Evolutionary conservation across 768 basidiomycete genomes (phyloP).

Genomic region (Stropharia rugosoannulata): DNA sequence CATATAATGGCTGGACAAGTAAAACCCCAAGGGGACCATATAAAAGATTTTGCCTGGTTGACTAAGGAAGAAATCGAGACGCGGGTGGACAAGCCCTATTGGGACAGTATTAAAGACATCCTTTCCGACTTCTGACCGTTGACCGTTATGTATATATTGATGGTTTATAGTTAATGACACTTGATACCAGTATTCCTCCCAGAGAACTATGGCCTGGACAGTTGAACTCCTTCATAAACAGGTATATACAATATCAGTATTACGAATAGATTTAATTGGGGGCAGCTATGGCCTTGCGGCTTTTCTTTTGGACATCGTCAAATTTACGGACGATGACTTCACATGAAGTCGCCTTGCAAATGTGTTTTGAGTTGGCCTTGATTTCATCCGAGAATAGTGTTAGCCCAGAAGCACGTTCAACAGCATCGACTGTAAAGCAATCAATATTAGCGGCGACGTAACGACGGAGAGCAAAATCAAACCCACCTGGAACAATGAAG

Average conservation of each 20-base stretch:
- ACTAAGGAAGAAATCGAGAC: constrained; percentile 87
- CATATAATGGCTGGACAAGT: constrained; percentile 92
- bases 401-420: constrained; percentile 88
- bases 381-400: constrained; percentile 82
- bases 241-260: constrained; percentile 4
- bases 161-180: constrained; percentile 12
- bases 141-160: constrained; percentile 10
- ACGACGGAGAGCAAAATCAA: background rate
- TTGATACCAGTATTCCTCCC: background rate
- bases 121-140: constrained; percentile 50
- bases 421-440: constrained; percentile 70
- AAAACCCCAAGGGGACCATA: constrained; percentile 46
- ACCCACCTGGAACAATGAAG: constrained; percentile 80
- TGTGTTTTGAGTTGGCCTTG: constrained; percentile 74
- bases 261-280: constrained; percentile 31
- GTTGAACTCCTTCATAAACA: background rate
- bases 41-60: constrained; percentile 88
- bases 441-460: background rate
- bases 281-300: constrained; percentile 53
- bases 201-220: background rate
- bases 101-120: constrained; percentile 77
- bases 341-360: constrained; percentile 89
- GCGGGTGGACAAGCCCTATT: constrained; percentile 68
- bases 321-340: constrained; percentile 86
- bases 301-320: constrained; percentile 83